Evolutionary conservation across 2,329 filamentous ascomycete species (phyloP).

Genomic region (Claviceps pusilla): DNA sequence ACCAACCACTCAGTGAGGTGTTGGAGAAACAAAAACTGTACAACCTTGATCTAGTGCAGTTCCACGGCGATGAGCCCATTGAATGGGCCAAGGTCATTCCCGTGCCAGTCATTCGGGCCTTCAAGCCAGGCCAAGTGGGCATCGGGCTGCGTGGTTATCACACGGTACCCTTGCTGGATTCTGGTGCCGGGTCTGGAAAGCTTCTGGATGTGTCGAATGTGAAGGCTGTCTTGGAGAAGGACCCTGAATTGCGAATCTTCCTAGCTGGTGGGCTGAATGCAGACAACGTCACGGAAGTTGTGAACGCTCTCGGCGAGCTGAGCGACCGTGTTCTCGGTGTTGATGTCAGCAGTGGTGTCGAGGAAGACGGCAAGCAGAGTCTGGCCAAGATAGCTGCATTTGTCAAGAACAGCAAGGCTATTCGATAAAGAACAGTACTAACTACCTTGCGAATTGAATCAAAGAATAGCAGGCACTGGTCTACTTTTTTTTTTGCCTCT

Average conservation of each 20-base stretch:
- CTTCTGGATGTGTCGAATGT: constrained; percentile 59
- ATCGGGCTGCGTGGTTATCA: constrained; percentile 68
- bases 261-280: constrained; percentile 75
- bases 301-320: constrained; percentile 47
- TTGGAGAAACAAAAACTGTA: constrained; percentile 63
- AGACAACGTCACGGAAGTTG: constrained; percentile 55
- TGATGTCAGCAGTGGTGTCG: constrained; percentile 89
- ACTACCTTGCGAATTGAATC: background rate
- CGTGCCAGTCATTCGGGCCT: constrained; percentile 78
- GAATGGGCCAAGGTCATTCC: constrained; percentile 87
- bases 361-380: constrained; percentile 67
- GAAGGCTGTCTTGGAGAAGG: constrained; percentile 47
- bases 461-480: background rate
- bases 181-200: constrained; percentile 71
- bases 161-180: constrained; percentile 69
- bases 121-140: constrained; percentile 60
- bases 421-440: constrained; percentile 24
- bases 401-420: constrained; percentile 55
- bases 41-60: constrained; percentile 73
- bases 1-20: constrained; percentile 74
- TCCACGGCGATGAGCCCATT: constrained; percentile 81
- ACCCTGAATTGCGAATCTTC: constrained; percentile 58
- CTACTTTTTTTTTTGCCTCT: background rate
- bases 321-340: constrained; percentile 58
- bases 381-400: constrained; percentile 69